These are phyloP conservation scores for Limtongia smithiae DNA, from an alignment of 805 yeast species.

Conservation along the genomic window DNA sequence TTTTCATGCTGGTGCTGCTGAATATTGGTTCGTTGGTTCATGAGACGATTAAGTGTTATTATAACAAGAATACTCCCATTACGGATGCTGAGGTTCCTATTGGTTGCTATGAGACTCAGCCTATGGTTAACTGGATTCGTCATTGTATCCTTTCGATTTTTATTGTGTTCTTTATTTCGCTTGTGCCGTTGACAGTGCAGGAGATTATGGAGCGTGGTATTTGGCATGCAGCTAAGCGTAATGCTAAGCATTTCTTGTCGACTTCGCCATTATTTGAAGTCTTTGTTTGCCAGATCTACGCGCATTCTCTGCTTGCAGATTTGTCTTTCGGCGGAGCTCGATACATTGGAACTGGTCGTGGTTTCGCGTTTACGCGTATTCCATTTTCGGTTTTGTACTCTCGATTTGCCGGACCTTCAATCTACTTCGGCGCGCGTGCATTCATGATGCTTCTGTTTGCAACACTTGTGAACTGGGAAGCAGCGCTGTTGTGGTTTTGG, in stretches of 20 bases:
- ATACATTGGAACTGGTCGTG: constrained; percentile 90
- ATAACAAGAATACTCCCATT: constrained; percentile 61
- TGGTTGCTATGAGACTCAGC: constrained; percentile 82
- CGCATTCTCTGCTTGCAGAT: constrained; percentile 70
- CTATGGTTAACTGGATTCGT: constrained; percentile 86
- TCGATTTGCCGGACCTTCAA: constrained; percentile 69
- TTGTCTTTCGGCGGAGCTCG: constrained; percentile 87
- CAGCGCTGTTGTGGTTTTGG: constrained; percentile 97
- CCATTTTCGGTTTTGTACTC: constrained; percentile 72
- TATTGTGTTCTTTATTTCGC: constrained; percentile 89
- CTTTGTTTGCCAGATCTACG: constrained; percentile 89
- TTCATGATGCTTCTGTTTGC: constrained; percentile 71
- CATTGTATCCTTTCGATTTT: constrained; percentile 85
- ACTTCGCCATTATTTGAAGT: constrained; percentile 91
- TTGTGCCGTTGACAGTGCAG: constrained; percentile 81
- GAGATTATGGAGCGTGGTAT: constrained; percentile 84
- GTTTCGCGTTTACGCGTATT: constrained; percentile 80
- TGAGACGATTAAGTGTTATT: constrained; percentile 67
- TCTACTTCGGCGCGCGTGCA: constrained; percentile 71
- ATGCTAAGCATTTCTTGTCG: constrained; percentile 72
- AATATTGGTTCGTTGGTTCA: constrained; percentile 75
- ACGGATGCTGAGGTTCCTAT: constrained; percentile 71
- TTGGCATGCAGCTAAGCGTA: constrained; percentile 66
- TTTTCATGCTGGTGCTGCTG: constrained; percentile 75
- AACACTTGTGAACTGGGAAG: constrained; percentile 84